Evolutionary conservation across 2,329 filamentous ascomycete species (phyloP), one percentile per base, ranked within the genome.

Genomic region (Fusarium paranaense): DNA sequence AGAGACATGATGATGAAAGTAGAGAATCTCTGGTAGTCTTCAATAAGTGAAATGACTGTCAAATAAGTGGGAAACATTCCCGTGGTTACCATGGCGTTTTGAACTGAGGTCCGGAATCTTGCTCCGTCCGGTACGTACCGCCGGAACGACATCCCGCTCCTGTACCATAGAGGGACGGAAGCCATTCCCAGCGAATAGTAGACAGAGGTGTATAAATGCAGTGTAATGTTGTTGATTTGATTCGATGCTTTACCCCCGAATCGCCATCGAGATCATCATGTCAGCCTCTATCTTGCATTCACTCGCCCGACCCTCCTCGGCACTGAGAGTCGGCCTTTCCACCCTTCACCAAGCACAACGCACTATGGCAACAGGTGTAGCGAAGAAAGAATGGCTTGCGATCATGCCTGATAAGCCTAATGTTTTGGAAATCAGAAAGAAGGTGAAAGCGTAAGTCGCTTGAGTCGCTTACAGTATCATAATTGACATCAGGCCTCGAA

Each of bases 401-500:
- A 71, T 73, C 16, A 58, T 73, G 9, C 65, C 65, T 6, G 68
- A 73, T 27, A 66, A 66, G 25, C 62, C 65, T 2, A 37, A 69
- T 27, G 70, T 71, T 0, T 35, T 73, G 13, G 60, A 69, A 5
- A 40, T 68, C 11, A 45, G 70, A 27, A 71, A 66, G 22, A 63
- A 22, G 10, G 70, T 66, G 7, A 71, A 71, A 38, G 52, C 30
- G 68, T 71, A 27, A 32, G 60, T 60, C 14, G 8, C 54, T n/a
- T 14, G n/a, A 2, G 20, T 27, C 18, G 8, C 14, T 58, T 33
- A 18, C 20, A 18, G n/a, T 64, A 32, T 60, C 22, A 18, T 6
- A 4, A 14, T 35, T 40, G 38, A 22, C 45, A 37, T 6, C 3
- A 33, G 4, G 4, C 9, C 2, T 35, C 1, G 14, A 14, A 72